phyloP scores from a whole-genome alignment of 768 basidiomycete species.

The Favolaschia claudopus region DNA sequence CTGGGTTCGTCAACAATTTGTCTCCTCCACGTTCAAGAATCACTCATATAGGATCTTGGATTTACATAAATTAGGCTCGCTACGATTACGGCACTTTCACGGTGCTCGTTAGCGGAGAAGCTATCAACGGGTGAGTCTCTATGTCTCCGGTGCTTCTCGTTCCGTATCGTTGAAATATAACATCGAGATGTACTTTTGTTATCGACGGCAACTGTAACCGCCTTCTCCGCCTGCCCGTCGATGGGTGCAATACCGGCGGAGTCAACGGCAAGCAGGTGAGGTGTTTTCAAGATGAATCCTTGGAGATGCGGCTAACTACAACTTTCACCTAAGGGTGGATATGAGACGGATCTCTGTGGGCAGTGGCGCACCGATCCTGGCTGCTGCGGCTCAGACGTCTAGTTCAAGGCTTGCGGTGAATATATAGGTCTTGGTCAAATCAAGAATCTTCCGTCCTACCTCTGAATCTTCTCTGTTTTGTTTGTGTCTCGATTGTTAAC shows the following conservation, averaged over 20 bases:
- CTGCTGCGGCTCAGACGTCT: neutral
- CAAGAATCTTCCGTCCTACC: no score
- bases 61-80: neutral
- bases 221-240: constrained; percentile 26
- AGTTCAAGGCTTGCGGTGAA: no score
- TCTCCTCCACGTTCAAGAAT: no score
- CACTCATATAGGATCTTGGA: no score
- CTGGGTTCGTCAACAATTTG: neutral
- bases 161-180: no score
- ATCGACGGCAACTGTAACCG: constrained; percentile 29
- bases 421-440: no score
- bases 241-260: constrained; percentile 25
- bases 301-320: neutral
- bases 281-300: neutral
- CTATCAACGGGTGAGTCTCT: neutral
- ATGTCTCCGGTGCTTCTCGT: no score
- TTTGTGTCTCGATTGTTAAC: no score
- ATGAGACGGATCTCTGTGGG: constrained; percentile 27
- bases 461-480: no score
- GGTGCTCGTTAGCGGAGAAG: neutral
- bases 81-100: constrained; percentile 1
- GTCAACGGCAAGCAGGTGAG: constrained; percentile 15
- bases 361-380: constrained; percentile 23
- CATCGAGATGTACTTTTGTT: constrained; percentile 12
- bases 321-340: constrained; percentile 15